phyloP scores from a whole-genome alignment of 768 basidiomycete species.

The Inosperma sp. region DNA sequence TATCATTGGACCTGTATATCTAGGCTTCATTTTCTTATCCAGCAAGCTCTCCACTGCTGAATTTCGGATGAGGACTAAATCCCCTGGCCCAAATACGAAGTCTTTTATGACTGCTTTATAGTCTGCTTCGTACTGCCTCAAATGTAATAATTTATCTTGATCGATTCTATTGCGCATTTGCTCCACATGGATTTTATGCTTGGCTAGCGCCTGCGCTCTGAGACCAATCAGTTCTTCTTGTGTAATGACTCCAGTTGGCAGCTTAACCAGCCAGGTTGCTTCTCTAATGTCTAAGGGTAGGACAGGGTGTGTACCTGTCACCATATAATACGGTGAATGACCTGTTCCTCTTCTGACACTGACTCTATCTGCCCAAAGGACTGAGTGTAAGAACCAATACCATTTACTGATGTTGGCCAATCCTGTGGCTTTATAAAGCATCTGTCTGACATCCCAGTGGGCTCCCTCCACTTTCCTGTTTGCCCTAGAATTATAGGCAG shows the following conservation, averaged over 20 bases:
- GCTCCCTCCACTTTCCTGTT: constrained; percentile 17
- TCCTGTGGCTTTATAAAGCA: constrained; percentile 20
- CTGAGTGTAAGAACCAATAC: constrained; percentile 20
- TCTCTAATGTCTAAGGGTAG: constrained; percentile 27
- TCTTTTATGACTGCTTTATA: too few species aligned
- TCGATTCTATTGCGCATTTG: constrained; percentile 13
- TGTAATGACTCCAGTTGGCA: constrained; percentile 12
- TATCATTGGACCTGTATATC: constrained; percentile 27
- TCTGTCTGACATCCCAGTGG: constrained; percentile 19
- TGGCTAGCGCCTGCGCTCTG: constrained; percentile 18
- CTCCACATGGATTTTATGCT: constrained; percentile 19
- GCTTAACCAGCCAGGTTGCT: constrained; percentile 24
- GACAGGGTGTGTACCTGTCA: constrained; percentile 29
- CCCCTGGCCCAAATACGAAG: too few species aligned
- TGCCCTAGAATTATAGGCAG: constrained; percentile 16
- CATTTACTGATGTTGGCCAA: too few species aligned
- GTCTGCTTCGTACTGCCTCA: constrained; percentile 7
- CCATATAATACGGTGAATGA: constrained; percentile 29
- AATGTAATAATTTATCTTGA: not conserved
- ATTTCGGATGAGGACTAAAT: too few species aligned
- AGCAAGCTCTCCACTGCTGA: constrained; percentile 21
- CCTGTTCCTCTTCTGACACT: constrained; percentile 23
- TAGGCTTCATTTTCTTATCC: constrained; percentile 19
- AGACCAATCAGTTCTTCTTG: constrained; percentile 22
- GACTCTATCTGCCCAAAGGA: constrained; percentile 34